Base-by-base conservation (phyloP, 345 rosid genomes). In the Geranium brycei region DNA sequence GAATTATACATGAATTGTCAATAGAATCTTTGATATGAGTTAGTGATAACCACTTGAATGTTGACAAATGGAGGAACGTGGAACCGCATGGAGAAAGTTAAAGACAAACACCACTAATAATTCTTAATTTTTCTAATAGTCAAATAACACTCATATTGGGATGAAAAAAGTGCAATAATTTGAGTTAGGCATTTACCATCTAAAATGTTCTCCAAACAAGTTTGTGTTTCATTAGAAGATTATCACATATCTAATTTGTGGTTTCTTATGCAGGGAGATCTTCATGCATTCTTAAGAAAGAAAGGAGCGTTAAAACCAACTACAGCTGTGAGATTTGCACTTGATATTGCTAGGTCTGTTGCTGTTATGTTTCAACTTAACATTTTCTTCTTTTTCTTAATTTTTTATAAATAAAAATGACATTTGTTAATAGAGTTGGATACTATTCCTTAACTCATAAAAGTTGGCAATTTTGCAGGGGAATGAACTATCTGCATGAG, bases 401-500 rank as follows among this genome's bases (percentile, higher is more conserved):
- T 35, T 35, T 35, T 3, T 35, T 35, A 4, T 4, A 3, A 35
- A 3, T 35, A 35, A 35, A 7, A 35, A 35, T 35, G 41, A 35
- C 41, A 4, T 35, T 35, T 35, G 38, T 35, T 0, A 35, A 35
- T 35, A 35, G 4, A 35, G 41, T 35, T 35, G 41, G 41, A 35
- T 35, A 35, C 7, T 35, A 16, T 57, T 15, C 16, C 19, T 35
- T 35, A 57, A 16, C 19, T 3, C 58, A 57, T 51, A 5, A 57
- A 64, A 58, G 18, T 11, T 59, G 68, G 12, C 10, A 35, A 59
- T 57, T 61, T 64, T 76, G 57, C 85, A 93, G 97, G 90, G 99
- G 99, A 73, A 80, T 93, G 91, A 89, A 77, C 73, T 93, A 89
- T 70, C 82, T 89, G 82, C 99, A 91, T 70, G 95, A 88, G 81